These are phyloP conservation scores for Venturia aucupariae DNA, from an alignment of 2,329 filamentous ascomycete species.

Conservation along the genomic window DNA sequence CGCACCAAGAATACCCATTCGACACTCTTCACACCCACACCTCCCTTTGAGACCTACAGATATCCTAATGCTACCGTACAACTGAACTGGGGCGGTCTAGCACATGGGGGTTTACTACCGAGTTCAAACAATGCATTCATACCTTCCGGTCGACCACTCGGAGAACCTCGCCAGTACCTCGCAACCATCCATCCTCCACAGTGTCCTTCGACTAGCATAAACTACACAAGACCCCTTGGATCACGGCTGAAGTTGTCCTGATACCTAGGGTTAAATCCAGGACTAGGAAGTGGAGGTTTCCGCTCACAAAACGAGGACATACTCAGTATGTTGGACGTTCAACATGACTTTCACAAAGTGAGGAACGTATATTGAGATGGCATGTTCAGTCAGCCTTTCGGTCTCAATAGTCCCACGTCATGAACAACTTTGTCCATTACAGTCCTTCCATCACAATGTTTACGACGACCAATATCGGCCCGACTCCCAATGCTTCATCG, in stretches of 20 bases:
- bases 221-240: no score
- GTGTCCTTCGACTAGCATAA: neutral
- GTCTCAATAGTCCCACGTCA: neutral
- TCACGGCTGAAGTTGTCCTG: neutral
- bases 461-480: neutral
- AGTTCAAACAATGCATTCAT: no score
- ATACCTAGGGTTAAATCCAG: neutral
- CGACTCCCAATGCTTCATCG: neutral
- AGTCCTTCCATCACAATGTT: neutral
- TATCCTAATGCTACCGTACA: no score
- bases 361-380: neutral
- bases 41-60: no score
- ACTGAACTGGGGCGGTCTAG: no score
- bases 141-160: no score
- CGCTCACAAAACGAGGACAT: no score
- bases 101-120: no score
- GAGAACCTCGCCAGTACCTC: neutral
- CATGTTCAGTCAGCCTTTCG: neutral
- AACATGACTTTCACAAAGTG: neutral
- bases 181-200: neutral
- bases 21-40: no score
- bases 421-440: neutral
- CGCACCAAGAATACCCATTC: no score
- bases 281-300: neutral
- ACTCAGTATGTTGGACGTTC: neutral